Evolutionary conservation across 768 basidiomycete genomes (phyloP), one percentile per base, ranked within the genome.

Genomic region (Lentinula detonsa): DNA sequence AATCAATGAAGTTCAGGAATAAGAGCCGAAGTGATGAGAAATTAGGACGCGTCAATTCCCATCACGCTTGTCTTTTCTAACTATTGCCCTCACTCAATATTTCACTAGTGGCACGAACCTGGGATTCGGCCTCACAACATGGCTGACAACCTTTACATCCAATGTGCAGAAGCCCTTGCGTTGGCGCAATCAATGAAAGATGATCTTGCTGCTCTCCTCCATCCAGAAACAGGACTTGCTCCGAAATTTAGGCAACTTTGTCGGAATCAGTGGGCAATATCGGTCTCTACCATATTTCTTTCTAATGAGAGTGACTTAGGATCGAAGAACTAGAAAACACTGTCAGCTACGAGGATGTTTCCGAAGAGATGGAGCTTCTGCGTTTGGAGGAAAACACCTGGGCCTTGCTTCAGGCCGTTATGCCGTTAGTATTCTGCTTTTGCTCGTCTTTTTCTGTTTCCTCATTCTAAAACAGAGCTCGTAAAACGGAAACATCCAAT

Each of bases 331-430:
- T 77, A 43, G 73, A 84, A 70, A 81, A 83, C 37, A 69, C 35
- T 61, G 66, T 39, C 72, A 77, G 63, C 69, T 71, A 39, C 53
- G 76, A 68, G 57, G 5, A 62, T 28, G 65, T 72, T 28, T 73
- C 78, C 16, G 80, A 83, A 31, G 87, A 89, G 65, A 65, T 87
- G 0, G 86, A 88, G 28, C 74, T 85, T 1, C 71, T 92, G 57
- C 78, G 82, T 9, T 77, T 93, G 70, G 92, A 95, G 69, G 80
- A 85, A 50, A 87, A 88, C 70, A 93, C 93, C 0, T 95, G 93
- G 93, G 81, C 80, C 0, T 78, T 95, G 2, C 70, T 94, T 1
- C 91, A 93, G 69, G 85, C 85, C 2, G 75, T 95, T 50, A 82
- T 87, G 81, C 85, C 89, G 85, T 89, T 69, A 67, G 87, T 83